Evolutionary conservation across 352 stramenopile species (phyloP).

Genomic region (Thalassiosira hispida): DNA sequence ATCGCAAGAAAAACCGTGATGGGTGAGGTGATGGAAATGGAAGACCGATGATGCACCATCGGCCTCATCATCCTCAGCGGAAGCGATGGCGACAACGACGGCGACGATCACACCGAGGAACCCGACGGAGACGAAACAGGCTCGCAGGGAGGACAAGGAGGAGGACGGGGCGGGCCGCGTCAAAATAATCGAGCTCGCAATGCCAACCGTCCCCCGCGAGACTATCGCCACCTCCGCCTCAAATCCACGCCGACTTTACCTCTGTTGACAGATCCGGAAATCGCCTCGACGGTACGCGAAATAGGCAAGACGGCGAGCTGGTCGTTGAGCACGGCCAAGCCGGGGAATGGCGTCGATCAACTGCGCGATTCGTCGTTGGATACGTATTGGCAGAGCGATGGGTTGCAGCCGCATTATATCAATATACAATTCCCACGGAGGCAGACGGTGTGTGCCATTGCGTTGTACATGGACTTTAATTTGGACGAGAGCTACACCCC

Average conservation of each 20-base stretch:
- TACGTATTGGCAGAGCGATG: conserved; percentile 97
- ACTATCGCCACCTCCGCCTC: conserved; percentile 50
- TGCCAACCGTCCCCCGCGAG: conserved; percentile 8
- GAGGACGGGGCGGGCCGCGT: too few species aligned
- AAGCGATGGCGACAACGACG: not conserved
- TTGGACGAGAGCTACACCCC: conserved; percentile 98
- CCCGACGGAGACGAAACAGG: conserved; percentile 1
- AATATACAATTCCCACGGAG: conserved; percentile 97
- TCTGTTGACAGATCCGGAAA: conserved; percentile 23
- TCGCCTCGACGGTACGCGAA: conserved; percentile 56
- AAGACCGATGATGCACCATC: too few species aligned
- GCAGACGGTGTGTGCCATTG: conserved; percentile 92
- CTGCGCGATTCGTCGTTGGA: conserved; percentile 94
- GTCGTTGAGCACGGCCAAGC: conserved; percentile 96
- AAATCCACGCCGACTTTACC: conserved; percentile 34
- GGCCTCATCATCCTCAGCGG: too few species aligned
- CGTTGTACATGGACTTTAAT: conserved; percentile 97
- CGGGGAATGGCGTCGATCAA: conserved; percentile 97
- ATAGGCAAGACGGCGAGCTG: conserved; percentile 84
- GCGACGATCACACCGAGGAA: conserved; percentile 20
- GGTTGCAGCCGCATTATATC: conserved; percentile 94
- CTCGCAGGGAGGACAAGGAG: not conserved
- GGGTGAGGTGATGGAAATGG: too few species aligned
- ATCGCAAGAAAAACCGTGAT: too few species aligned
- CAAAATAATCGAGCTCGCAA: not conserved